Percentiles rank a stretch among this genome's conserved stretches.
These are phyloP conservation scores for Verticillium nubilum DNA, from an alignment of 2,329 filamentous ascomycete species.

Conservation along the genomic window DNA sequence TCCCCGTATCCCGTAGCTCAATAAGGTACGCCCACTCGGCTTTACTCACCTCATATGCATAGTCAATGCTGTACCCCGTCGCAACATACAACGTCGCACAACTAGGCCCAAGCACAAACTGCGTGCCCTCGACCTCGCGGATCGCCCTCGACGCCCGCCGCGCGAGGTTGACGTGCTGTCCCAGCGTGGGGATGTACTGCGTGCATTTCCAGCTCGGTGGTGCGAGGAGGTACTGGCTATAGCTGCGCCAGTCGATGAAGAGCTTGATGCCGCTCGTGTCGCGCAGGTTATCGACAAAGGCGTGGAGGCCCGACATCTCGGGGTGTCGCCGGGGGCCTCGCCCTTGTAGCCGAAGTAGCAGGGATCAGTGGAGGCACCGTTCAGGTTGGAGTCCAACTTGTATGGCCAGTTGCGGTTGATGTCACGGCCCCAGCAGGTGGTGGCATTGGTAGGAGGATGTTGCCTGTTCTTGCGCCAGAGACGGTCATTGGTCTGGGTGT, in stretches of 20 bases:
- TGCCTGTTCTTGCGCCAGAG: slow-evolving; percentile 49
- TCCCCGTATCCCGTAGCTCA: slow-evolving; percentile 26
- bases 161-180: slow-evolving; percentile 27
- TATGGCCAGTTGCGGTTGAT: slow-evolving; percentile 51
- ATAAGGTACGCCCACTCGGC: slow-evolving; percentile 31
- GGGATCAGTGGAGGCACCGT: slow-evolving; percentile 40
- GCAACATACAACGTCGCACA: slow-evolving; percentile 30
- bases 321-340: slow-evolving; percentile 30
- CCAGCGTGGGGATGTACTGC: slow-evolving; percentile 28
- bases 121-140: slow-evolving; percentile 14
- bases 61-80: slow-evolving; percentile 22
- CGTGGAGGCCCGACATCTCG: slow-evolving; percentile 38
- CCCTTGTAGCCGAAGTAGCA: slow-evolving; percentile 41
- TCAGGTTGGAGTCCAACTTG: slow-evolving; percentile 35
- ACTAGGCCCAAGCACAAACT: slow-evolving; percentile 28
- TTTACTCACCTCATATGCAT: slow-evolving; percentile 16
- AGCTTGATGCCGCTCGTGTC: slow-evolving; percentile 30
- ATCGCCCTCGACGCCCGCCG: slow-evolving; percentile 6
- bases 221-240: slow-evolving; percentile 34
- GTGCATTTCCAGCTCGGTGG: slow-evolving; percentile 40
- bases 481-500: slow-evolving; percentile 36
- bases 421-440: slow-evolving; percentile 40
- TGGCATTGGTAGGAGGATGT: slow-evolving; percentile 19
- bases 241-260: slow-evolving; percentile 43
- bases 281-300: slow-evolving; percentile 22